phyloP scores from a whole-genome alignment of 2,329 filamentous ascomycete genomes.

The Diaporthe destruens region DNA sequence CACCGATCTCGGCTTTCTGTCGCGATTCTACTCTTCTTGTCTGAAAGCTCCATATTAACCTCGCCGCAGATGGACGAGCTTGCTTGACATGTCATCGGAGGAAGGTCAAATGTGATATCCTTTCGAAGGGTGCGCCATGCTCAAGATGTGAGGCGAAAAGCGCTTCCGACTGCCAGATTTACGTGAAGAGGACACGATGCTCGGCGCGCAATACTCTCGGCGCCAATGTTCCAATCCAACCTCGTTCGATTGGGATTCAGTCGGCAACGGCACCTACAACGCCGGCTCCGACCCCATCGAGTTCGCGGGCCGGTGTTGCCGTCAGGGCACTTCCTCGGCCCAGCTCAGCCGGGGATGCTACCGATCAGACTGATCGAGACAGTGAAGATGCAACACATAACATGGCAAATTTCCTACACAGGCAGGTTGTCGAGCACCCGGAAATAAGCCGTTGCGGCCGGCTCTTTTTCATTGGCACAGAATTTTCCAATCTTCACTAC shows the following conservation, averaged over 20 bases:
- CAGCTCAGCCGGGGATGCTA: constrained; percentile 6
- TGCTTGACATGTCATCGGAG: background rate
- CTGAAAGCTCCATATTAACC: background rate
- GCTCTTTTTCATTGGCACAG: constrained; percentile 5
- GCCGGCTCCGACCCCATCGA: background rate
- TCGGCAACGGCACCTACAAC: constrained; percentile 9
- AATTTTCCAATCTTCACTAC: constrained; percentile 13
- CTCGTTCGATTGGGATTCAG: background rate
- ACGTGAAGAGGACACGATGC: constrained; percentile 8
- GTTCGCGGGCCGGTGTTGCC: background rate
- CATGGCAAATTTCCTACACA: constrained; percentile 11
- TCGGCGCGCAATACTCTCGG: background rate
- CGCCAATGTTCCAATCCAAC: constrained; percentile 4
- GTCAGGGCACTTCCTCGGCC: background rate
- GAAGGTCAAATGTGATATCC: constrained; percentile 17
- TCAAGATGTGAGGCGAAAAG: background rate
- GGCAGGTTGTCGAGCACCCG: background rate
- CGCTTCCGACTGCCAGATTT: background rate
- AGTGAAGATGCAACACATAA: constrained; percentile 8
- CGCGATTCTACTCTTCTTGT: background rate
- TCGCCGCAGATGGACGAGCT: background rate
- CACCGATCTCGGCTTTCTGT: constrained; percentile 10
- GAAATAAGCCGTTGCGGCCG: constrained; percentile 17
- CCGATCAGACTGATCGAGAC: background rate
- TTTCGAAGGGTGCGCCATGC: background rate